These are phyloP conservation scores for Fusarium annulatum DNA, from an alignment of 2,329 filamentous ascomycete genomes.

Conservation along the genomic window DNA sequence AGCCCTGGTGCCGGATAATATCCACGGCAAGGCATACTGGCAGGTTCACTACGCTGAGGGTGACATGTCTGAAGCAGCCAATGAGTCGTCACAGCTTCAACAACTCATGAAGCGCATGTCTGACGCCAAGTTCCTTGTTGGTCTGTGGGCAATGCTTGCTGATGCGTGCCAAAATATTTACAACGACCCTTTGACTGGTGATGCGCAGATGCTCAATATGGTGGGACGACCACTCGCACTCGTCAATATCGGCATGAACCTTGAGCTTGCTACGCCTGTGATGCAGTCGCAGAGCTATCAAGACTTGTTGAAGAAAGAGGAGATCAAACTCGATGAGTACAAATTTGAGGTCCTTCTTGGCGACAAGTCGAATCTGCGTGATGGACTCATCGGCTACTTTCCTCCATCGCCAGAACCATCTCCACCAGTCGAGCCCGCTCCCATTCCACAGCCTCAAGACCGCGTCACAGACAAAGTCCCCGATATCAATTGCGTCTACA, in stretches of 20 bases:
- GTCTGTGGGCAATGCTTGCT: background rate
- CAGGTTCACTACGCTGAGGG: background rate
- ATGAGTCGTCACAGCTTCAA: background rate
- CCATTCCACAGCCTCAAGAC: background rate
- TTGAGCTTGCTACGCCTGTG: background rate
- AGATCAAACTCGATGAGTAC: background rate
- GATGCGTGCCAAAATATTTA: background rate
- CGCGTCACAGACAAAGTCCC: background rate
- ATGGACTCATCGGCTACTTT: background rate
- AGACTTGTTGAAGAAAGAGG: background rate
- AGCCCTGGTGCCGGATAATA: background rate
- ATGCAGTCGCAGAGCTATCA: background rate
- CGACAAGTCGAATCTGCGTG: background rate
- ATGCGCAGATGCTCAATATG: slow-evolving; percentile 1
- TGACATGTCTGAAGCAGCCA: background rate
- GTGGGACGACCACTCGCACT: background rate
- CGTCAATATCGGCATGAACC: background rate
- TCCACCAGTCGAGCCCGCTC: accelerated
- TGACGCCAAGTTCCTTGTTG: background rate
- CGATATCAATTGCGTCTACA: background rate
- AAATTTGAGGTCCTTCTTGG: background rate
- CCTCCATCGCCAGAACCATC: background rate
- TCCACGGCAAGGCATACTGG: background rate
- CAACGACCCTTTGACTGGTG: background rate
- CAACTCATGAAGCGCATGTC: background rate